Conservation (phyloP, 106 monocot species). For the Allium cepa region DNA sequence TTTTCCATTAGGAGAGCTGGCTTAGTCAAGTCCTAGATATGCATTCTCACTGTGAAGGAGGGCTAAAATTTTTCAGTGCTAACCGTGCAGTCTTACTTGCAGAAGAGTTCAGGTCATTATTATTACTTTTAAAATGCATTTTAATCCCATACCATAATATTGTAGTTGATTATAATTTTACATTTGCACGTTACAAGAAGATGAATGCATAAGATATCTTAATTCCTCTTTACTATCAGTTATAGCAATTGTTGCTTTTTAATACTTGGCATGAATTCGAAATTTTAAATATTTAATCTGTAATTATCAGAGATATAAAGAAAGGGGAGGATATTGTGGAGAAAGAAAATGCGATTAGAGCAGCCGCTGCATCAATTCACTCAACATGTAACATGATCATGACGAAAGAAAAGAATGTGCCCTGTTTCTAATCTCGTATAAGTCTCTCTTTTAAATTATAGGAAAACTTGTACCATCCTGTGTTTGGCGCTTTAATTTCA, state of each 20-base stretch:
- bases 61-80: conserved; percentile 35
- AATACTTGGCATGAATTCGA: too few species aligned
- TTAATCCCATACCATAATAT: too few species aligned
- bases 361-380: conserved; percentile 85
- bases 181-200: too few species aligned
- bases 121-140: too few species aligned
- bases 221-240: too few species aligned
- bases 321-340: conserved; percentile 27
- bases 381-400: conserved; percentile 67
- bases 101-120: conserved; percentile 35
- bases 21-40: conserved; percentile 77
- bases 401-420: conserved; percentile 34
- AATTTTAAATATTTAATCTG: not conserved
- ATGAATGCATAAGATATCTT: too few species aligned
- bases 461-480: too few species aligned
- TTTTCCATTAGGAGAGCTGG: conserved; percentile 53
- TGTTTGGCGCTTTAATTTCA: too few species aligned
- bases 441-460: too few species aligned
- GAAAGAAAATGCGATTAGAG: conserved; percentile 43
- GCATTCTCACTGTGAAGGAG: conserved; percentile 60
- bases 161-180: too few species aligned
- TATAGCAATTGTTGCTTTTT: too few species aligned
- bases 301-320: conserved; percentile 25
- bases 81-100: conserved; percentile 15
- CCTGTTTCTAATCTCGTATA: conserved; percentile 29